Base-by-base conservation (phyloP, 2,329 filamentous ascomycete genomes). In the Phialophora tarda region DNA sequence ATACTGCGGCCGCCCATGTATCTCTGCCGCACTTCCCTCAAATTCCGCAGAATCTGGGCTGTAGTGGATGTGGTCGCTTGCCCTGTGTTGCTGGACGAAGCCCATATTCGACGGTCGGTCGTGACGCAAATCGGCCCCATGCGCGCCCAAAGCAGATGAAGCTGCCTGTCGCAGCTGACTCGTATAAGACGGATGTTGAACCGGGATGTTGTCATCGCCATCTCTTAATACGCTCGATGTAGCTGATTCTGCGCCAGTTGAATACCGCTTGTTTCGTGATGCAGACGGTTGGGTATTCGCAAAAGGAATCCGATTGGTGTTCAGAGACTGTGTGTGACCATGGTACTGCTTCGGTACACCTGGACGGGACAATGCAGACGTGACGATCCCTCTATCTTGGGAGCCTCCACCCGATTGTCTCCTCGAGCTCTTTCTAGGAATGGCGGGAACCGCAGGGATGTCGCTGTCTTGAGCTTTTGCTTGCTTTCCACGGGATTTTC, bases 401-500 rank as follows among this genome's bases (percentile, higher is more conserved):
- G 51, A 47, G 57, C 50, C 68, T 47, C 57, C 64, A 30, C 58
- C 65, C 28, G 85, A 87, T 65, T 84, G 78, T 66, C 89, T 84
- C 74, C 88, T 88, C 0, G 91, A 93, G 75, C 89, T 92, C 78
- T 89, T 92, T 32, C 90, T 84, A 2, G 91, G 90, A 34, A 93
- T 84, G 74, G 63, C 78, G 58, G 69, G 81, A 71, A 78, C 75
- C 59, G 77, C 72, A 65, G 67, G 61, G 65, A 72, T 69, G 65
- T 59, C 73, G 48, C 67, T 70, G 65, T 70, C 67, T 48, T 72
- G 68, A 83, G 86, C 55, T 7, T 26, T 54, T 17, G 61, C 60
- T 30, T 60, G 60, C 34, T 63, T 61, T 24, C 58, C 65, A 26
- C 65, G 67, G 58, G 71, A 72, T 67, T 69, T 61, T 72, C 61